Evolutionary conservation across 768 basidiomycete genomes (phyloP), one percentile per base, ranked within the genome.

Genomic region (Piloderma croceum): DNA sequence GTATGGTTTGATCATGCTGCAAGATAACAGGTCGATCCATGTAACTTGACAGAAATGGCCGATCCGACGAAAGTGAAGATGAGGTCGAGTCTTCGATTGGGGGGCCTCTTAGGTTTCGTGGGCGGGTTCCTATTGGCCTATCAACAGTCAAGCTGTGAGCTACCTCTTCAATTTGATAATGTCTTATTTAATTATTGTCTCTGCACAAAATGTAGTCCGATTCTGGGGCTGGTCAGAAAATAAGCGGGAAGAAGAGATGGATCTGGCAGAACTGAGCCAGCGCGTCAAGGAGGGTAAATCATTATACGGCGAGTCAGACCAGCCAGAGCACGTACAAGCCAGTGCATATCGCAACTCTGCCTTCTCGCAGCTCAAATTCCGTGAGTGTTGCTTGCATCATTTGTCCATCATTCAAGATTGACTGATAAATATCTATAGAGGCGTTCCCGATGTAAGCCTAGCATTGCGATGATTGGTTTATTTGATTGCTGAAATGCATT

Each of bases 151-250:
- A 85, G 83, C 54, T 69, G 92, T 94, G 57, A 62, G 89, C 70
- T 31, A 39, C 58, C n/a, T 35, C 32, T 51, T 41, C 45, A 51
- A 25, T 38, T 34, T 20, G 32, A 12, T 23, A 31, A n/a, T n/a
- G n/a, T n/a, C n/a, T n/a, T n/a, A n/a, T n/a, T n/a, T n/a, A n/a
- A n/a, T n/a, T n/a, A n/a, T n/a, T n/a, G n/a, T n/a, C n/a, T n/a
- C n/a, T n/a, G n/a, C 36, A 41, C 21, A 35, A 31, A 39, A 38
- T 27, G 9, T 54, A 90, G 88, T 77, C 57, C 90, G 90, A n/a
- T 89, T 94, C 70, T 92, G 88, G 89, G 90, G 90, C 38, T 93
- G 90, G 90, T 67, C 78, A 5, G 90, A 94, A 64, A 94, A 94
- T 64, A 76, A 78, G 48, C 71, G 77, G 12, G 94, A 98, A 61